Conservation (phyloP, 2,329 filamentous ascomycete species). For the Fusarium sp. region DNA sequence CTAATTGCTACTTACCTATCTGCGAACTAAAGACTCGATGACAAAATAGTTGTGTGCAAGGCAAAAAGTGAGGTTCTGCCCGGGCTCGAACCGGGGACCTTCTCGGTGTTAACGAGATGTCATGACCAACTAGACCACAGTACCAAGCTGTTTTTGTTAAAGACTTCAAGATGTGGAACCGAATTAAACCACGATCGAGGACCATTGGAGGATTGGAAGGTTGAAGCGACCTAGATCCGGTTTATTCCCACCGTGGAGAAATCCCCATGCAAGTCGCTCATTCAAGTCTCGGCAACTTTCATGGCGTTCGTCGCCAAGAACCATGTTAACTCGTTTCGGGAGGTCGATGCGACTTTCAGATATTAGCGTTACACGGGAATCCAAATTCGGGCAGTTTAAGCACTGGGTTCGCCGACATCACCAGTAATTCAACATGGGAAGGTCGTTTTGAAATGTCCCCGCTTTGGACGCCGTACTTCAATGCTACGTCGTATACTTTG, state of each 20-base stretch:
- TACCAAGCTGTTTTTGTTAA: neutral
- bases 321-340: neutral
- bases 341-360: neutral
- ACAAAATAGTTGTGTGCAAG: rapidly evolving
- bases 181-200: neutral
- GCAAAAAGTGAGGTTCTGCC: neutral
- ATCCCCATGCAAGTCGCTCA: neutral
- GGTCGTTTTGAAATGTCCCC: neutral
- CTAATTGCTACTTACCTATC: rapidly evolving
- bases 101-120: neutral
- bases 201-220: no score
- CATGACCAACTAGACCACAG: neutral
- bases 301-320: neutral
- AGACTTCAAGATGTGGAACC: rapidly evolving
- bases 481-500: neutral
- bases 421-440: neutral
- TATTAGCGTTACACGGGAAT: neutral
- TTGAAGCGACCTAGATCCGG: neutral
- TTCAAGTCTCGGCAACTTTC: neutral
- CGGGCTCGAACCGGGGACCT: neutral
- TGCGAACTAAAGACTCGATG: neutral
- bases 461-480: rapidly evolving
- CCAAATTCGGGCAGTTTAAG: no score
- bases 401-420: neutral
- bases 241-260: neutral